Percentiles rank a stretch among this genome's conserved stretches.
Evolutionary conservation across 2,329 filamentous ascomycete genomes (phyloP).

Genomic region (Fusarium nygamai): DNA sequence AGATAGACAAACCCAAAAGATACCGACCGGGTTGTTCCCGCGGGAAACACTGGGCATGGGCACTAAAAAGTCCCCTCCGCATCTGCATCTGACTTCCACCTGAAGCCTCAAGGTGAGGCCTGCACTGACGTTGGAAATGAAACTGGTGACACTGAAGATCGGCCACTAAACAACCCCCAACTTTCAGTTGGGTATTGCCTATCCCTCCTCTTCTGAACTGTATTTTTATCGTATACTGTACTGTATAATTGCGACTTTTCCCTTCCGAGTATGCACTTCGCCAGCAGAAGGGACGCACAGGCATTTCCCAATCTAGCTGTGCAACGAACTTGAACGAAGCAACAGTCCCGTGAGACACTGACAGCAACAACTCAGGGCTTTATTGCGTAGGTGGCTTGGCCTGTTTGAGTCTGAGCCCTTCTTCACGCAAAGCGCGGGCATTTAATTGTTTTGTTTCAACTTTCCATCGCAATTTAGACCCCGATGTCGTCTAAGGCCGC

Average conservation of each 20-base stretch:
- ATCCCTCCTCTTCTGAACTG: not conserved
- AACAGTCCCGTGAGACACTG: not conserved
- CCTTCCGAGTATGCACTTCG: conserved; percentile 18
- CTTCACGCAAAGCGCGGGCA: not conserved
- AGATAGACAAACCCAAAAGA: not conserved
- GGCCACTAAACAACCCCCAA: conserved; percentile 6
- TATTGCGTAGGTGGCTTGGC: conserved; percentile 4
- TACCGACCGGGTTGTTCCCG: not conserved
- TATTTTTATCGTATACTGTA: not conserved
- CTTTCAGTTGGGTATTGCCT: not conserved
- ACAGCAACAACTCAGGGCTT: not conserved
- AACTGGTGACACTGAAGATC: conserved; percentile 11
- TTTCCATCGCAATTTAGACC: not conserved
- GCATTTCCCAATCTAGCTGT: not conserved
- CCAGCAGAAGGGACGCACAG: not conserved
- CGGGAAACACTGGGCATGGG: not conserved
- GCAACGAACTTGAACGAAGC: not conserved
- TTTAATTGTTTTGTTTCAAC: not conserved
- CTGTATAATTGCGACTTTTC: conserved; percentile 6
- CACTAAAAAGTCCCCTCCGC: not conserved
- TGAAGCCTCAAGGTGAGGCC: not conserved
- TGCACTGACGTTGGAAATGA: conserved; percentile 5
- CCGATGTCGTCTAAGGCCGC: not conserved
- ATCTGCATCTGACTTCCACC: not conserved
- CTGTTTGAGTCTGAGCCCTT: not conserved